These are phyloP conservation scores for Diaporthe ilicicola DNA, from an alignment of 2,329 filamentous ascomycete species.

Conservation along the genomic window DNA sequence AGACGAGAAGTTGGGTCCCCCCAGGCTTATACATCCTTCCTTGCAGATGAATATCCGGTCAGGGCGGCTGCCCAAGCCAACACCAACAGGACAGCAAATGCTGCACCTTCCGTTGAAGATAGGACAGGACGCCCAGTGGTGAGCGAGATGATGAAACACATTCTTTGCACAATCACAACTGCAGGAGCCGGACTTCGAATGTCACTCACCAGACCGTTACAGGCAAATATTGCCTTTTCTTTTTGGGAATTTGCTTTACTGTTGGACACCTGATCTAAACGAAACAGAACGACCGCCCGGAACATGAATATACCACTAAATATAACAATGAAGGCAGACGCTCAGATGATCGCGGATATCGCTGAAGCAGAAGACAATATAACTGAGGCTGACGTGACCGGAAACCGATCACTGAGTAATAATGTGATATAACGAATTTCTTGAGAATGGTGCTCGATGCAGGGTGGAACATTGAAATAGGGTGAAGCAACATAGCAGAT, in stretches of 20 bases:
- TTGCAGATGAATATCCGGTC: constrained; percentile 63
- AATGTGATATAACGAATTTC: neutral
- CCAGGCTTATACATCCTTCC: constrained; percentile 58
- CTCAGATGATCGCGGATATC: neutral
- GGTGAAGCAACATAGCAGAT: neutral
- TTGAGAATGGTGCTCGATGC: no score
- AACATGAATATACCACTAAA: neutral
- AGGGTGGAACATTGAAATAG: neutral
- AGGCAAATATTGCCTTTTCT: neutral
- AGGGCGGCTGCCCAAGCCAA: constrained; percentile 50
- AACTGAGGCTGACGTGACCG: neutral
- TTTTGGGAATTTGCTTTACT: neutral
- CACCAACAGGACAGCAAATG: constrained; percentile 42
- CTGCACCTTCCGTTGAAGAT: constrained; percentile 40
- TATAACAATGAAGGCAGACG: neutral
- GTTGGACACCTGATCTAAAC: neutral
- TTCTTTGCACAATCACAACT: neutral
- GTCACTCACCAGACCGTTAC: neutral
- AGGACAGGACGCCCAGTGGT: neutral
- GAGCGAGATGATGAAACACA: neutral
- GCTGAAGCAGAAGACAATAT: neutral
- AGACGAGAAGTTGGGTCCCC: constrained; percentile 52
- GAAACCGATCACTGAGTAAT: neutral
- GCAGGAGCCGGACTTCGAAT: neutral
- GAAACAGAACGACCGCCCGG: neutral